Evolutionary conservation across 2,329 filamentous ascomycete species (phyloP).

Genomic region (Didymella segeticola): DNA sequence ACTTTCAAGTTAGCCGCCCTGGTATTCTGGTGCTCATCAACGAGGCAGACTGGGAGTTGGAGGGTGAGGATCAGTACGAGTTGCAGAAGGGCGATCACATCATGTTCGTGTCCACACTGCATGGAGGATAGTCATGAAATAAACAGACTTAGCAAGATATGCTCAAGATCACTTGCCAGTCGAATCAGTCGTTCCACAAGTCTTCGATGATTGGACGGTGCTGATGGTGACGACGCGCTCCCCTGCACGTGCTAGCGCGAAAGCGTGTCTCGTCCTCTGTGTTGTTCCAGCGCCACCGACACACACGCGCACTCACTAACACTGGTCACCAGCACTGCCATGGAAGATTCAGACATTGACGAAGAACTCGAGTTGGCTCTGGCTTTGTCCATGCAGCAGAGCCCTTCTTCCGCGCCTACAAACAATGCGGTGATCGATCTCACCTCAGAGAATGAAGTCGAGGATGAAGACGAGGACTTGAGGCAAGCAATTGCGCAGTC

Average conservation of each 20-base stretch:
- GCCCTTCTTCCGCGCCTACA: constrained; percentile 5
- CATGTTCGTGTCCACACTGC: constrained; percentile 93
- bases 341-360: constrained; percentile 39
- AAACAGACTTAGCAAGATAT: too few species aligned
- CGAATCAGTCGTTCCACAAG: too few species aligned
- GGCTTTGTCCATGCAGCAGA: constrained; percentile 38
- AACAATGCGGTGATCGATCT: constrained; percentile 23
- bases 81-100: constrained; percentile 84
- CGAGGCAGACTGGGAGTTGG: constrained; percentile 97
- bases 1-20: constrained; percentile 71
- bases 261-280: constrained; percentile 23
- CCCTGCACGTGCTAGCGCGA: constrained; percentile 32
- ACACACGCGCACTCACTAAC: constrained; percentile 1
- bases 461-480: constrained; percentile 32
- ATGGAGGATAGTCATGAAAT: constrained; percentile 71
- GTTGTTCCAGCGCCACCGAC: constrained; percentile 1
- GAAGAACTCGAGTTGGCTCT: constrained; percentile 38
- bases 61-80: constrained; percentile 91
- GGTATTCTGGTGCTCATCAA: constrained; percentile 97
- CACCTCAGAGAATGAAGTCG: constrained; percentile 24
- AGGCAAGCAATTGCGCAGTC: constrained; percentile 40
- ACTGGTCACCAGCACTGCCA: constrained; percentile 4
- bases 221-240: too few species aligned
- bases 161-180: too few species aligned
- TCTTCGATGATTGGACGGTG: too few species aligned